Conservation (phyloP, 371 early-diverging fungal genomes). For the Mortierella sp. region DNA sequence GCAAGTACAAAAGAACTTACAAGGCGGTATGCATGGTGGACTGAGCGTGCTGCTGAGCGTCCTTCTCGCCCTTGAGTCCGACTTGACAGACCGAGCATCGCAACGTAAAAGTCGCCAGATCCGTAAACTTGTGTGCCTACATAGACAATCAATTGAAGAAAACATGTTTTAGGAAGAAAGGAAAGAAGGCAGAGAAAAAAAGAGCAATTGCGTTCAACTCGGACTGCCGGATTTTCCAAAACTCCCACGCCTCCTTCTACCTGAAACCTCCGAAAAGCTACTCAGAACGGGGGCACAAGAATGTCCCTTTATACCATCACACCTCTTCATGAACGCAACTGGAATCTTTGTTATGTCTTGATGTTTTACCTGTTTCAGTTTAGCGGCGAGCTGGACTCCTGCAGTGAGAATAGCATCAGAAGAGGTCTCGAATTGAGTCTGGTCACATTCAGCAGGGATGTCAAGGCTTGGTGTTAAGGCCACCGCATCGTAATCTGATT, state of each 20-base stretch:
- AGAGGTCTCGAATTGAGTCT: constrained; percentile 62
- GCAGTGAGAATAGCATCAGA: constrained; percentile 59
- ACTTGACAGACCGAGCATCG: constrained; percentile 65
- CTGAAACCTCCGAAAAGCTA: background rate
- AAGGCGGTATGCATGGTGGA: constrained; percentile 48
- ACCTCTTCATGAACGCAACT: background rate
- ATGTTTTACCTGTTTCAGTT: constrained; percentile 60
- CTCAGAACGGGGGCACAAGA: too few species aligned
- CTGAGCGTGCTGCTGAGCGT: constrained; percentile 58
- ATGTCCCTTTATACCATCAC: background rate
- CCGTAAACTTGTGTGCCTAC: constrained; percentile 70
- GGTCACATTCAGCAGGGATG: constrained; percentile 67
- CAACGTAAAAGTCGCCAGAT: constrained; percentile 71
- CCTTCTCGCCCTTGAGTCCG: constrained; percentile 73
- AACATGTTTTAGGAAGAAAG: background rate
- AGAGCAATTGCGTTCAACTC: background rate
- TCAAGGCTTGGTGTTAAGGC: constrained; percentile 64
- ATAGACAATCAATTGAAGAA: background rate
- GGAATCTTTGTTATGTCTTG: background rate
- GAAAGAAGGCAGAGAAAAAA: background rate
- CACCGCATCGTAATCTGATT: constrained; percentile 73
- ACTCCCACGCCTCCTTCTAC: background rate
- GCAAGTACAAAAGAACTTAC: constrained; percentile 20
- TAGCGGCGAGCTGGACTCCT: constrained; percentile 61
- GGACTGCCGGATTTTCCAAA: background rate